Conservation (phyloP, 179 eudicot genomes). For the Beta macrorhiza region DNA sequence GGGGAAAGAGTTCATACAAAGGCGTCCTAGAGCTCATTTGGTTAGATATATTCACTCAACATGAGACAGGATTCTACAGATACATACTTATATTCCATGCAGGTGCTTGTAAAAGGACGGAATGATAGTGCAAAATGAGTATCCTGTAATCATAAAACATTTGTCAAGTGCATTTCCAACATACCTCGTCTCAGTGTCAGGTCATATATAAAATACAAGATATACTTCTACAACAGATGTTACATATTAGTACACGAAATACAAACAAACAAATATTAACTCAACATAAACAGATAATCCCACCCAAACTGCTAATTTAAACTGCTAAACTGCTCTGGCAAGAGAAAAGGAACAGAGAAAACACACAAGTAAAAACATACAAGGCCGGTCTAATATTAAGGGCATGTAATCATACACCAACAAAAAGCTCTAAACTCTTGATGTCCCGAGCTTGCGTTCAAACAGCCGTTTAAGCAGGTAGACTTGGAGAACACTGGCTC, state of each 20-base stretch:
- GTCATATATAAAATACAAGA: neutral
- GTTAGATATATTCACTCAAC: no score
- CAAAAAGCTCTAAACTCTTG: constrained; percentile 47
- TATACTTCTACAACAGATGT: constrained; percentile 1
- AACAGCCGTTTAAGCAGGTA: constrained; percentile 68
- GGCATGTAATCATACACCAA: constrained; percentile 5
- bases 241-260: neutral
- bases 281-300: neutral
- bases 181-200: neutral
- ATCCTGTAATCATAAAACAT: no score
- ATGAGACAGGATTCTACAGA: no score
- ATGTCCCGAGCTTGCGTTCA: constrained; percentile 56
- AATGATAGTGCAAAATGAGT: no score
- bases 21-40: no score
- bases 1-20: no score
- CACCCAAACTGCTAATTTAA: neutral
- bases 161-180: neutral
- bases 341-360: neutral
- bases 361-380: neutral
- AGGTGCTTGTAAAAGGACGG: no score
- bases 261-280: neutral
- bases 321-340: neutral
- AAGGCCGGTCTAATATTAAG: neutral
- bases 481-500: constrained; percentile 71
- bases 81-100: no score